phyloP scores from a whole-genome alignment of 768 basidiomycete species.

The Collybiopsis luxurians region DNA sequence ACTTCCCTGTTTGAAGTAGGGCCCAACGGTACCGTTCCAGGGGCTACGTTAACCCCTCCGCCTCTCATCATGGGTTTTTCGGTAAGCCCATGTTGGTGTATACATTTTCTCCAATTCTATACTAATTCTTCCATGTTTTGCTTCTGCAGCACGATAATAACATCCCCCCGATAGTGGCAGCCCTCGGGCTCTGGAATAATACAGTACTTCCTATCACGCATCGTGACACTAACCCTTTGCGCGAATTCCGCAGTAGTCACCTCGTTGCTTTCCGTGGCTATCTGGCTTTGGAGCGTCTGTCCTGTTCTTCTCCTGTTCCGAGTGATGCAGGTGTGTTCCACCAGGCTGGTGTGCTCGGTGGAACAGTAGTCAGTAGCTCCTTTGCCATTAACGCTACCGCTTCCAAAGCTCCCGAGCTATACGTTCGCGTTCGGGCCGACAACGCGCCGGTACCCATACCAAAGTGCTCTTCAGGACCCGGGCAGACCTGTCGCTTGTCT shows the following conservation, averaged over 20 bases:
- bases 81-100: slow-evolving; percentile 18
- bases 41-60: slow-evolving; percentile 32
- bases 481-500: slow-evolving; percentile 32
- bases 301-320: slow-evolving; percentile 22
- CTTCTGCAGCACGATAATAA: slow-evolving; percentile 50
- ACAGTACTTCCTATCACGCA: slow-evolving; percentile 27
- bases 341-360: slow-evolving; percentile 2
- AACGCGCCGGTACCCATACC: slow-evolving; percentile 40
- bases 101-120: neutral
- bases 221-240: slow-evolving; percentile 24
- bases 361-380: neutral
- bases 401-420: too few species aligned
- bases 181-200: slow-evolving; percentile 40
- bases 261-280: slow-evolving; percentile 40
- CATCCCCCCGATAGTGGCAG: slow-evolving; percentile 38
- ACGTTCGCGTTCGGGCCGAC: slow-evolving; percentile 36
- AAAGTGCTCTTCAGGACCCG: slow-evolving; percentile 37
- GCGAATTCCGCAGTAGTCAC: slow-evolving; percentile 36
- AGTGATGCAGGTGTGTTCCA: slow-evolving; percentile 4
- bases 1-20: slow-evolving; percentile 33
- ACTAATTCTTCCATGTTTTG: neutral
- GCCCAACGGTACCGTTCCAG: slow-evolving; percentile 20
- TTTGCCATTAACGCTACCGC: too few species aligned
- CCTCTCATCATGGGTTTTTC: slow-evolving; percentile 42
- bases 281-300: slow-evolving; percentile 38